A percentile compares a stretch with the other conserved stretches of the same genome.
Evolutionary conservation across 2,329 filamentous ascomycete genomes (phyloP).

Genomic region (Didymella arachidicola): DNA sequence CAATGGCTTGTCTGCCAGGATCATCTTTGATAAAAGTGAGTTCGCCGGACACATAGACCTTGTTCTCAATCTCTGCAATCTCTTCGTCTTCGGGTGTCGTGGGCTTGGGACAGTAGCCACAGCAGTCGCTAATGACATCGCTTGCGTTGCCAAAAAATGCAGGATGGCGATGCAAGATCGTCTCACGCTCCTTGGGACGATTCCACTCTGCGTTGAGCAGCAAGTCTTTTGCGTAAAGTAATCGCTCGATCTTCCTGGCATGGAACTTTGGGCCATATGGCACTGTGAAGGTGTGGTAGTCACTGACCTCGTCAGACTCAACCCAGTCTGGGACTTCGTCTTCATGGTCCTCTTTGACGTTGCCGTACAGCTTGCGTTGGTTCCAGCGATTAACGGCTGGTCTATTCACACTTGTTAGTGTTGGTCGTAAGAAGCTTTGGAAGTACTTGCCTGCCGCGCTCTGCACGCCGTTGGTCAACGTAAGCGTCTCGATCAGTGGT

Average conservation of each 20-base stretch:
- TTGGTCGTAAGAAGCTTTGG: rapidly evolving
- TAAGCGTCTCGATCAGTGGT: conserved; percentile 73
- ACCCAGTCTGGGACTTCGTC: conserved; percentile 88
- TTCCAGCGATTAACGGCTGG: conserved; percentile 60
- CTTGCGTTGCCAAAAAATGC: conserved; percentile 79
- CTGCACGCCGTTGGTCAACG: conserved; percentile 71
- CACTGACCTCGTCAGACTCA: conserved; percentile 75
- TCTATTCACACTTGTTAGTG: conserved; percentile 47
- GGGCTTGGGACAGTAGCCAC: conserved; percentile 76
- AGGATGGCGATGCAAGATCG: conserved; percentile 82
- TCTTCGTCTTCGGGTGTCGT: conserved; percentile 75
- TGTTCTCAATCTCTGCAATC: conserved; percentile 73
- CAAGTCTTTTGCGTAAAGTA: conserved; percentile 82
- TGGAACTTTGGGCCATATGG: conserved; percentile 66
- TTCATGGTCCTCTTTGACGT: conserved; percentile 78
- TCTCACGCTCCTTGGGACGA: conserved; percentile 73
- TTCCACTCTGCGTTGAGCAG: conserved; percentile 88
- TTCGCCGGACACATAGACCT: conserved; percentile 77
- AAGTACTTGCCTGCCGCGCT: conserved; percentile 63
- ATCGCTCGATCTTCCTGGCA: conserved; percentile 78
- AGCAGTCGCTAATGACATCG: conserved; percentile 82
- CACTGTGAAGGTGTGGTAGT: conserved; percentile 74
- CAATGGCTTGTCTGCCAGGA: conserved; percentile 77
- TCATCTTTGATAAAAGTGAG: conserved; percentile 81
- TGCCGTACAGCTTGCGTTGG: conserved; percentile 62